Conservation (phyloP, 371 early-diverging fungal genomes). For the Mucor mucedo region DNA sequence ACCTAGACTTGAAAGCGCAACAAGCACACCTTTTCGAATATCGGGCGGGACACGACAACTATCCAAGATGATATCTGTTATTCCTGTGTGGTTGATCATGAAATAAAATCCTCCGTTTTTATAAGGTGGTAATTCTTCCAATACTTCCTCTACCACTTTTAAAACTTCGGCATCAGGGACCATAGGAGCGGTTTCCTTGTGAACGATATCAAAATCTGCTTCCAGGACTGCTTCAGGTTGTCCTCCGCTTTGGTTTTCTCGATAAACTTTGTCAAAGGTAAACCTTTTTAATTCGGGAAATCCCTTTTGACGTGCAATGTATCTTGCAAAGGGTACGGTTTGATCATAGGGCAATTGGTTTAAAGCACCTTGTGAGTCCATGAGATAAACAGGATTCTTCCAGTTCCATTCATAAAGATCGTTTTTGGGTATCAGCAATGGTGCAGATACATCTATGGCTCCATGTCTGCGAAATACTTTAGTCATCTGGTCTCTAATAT, state of each 20-base stretch:
- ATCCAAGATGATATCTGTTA: slow-evolving; percentile 70
- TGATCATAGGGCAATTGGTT: slow-evolving; percentile 92
- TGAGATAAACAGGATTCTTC: slow-evolving; percentile 76
- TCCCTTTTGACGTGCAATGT: slow-evolving; percentile 72
- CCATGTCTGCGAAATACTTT: slow-evolving; percentile 88
- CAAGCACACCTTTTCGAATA: slow-evolving; percentile 59
- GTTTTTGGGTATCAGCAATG: slow-evolving; percentile 87
- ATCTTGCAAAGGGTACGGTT: slow-evolving; percentile 92
- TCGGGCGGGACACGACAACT: slow-evolving; percentile 66
- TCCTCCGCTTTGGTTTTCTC: slow-evolving; percentile 75
- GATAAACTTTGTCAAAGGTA: slow-evolving; percentile 85
- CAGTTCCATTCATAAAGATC: slow-evolving; percentile 67
- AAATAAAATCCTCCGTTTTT: slow-evolving; percentile 62
- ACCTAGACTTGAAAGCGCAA: slow-evolving; percentile 63
- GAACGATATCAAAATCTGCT: slow-evolving; percentile 93
- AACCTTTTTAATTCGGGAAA: slow-evolving; percentile 84
- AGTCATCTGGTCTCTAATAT: slow-evolving; percentile 76
- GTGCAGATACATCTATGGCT: slow-evolving; percentile 83
- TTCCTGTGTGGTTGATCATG: slow-evolving; percentile 61
- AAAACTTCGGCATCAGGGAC: slow-evolving; percentile 91
- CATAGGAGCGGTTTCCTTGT: slow-evolving; percentile 67
- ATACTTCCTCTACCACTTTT: slow-evolving; percentile 82
- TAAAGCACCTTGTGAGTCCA: slow-evolving; percentile 84
- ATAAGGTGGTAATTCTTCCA: slow-evolving; percentile 79
- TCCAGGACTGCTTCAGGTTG: slow-evolving; percentile 84